Conservation (phyloP, 2,329 filamentous ascomycete genomes). For the Aspergillus sp. region DNA sequence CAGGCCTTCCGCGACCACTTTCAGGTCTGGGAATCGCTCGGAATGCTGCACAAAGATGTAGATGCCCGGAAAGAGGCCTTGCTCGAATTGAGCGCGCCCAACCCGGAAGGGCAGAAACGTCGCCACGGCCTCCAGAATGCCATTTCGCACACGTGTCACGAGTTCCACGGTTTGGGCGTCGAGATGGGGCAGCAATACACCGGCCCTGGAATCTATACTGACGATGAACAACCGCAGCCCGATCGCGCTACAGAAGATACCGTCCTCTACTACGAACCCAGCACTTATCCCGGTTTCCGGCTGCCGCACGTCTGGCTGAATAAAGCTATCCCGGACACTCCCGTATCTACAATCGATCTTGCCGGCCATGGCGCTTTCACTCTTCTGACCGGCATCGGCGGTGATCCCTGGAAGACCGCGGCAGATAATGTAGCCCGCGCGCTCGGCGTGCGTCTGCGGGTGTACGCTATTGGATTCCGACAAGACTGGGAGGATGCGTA, state of each 20-base stretch:
- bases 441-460: conserved; percentile 40
- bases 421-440: conserved; percentile 30
- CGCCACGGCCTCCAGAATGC: conserved; percentile 33
- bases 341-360: conserved; percentile 51
- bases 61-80: conserved; percentile 32
- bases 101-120: conserved; percentile 29
- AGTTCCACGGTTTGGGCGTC: conserved; percentile 48
- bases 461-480: conserved; percentile 46
- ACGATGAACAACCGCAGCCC: conserved; percentile 22
- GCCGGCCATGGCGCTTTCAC: conserved; percentile 47
- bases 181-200: conserved; percentile 53
- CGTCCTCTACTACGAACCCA: conserved; percentile 36
- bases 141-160: conserved; percentile 37
- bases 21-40: conserved; percentile 39
- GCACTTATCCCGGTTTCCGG: conserved; percentile 50
- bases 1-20: conserved; percentile 46
- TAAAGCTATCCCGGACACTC: conserved; percentile 34
- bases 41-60: conserved; percentile 31
- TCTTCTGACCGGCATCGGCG: conserved; percentile 48
- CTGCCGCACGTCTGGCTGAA: conserved; percentile 58
- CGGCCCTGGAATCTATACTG: conserved; percentile 36
- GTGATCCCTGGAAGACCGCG: conserved; percentile 45
- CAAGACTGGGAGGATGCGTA: conserved; percentile 56
- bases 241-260: conserved; percentile 28
- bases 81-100: conserved; percentile 34